phyloP scores from a whole-genome alignment of 2,329 filamentous ascomycete genomes.

The Mycosphaerella arachidis region DNA sequence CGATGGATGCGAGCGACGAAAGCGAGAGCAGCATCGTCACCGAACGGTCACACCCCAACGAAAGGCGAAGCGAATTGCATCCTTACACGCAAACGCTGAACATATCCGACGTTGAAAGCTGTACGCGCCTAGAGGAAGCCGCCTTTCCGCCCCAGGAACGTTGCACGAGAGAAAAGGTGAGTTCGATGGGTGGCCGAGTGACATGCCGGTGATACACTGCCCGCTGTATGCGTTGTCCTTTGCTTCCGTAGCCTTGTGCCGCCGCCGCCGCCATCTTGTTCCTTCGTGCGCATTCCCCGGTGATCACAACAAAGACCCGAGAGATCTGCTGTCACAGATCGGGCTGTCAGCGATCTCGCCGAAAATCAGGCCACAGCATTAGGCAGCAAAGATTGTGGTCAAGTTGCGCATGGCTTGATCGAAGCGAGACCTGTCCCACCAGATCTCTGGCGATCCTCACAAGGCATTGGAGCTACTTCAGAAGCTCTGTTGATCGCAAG shows the following conservation, averaged over 20 bases:
- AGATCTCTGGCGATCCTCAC: background rate
- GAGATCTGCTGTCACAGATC: background rate
- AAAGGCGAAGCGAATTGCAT: conserved; percentile 55
- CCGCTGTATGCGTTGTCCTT: conserved; percentile 28
- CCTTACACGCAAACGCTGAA: conserved; percentile 72
- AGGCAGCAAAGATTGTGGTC: background rate
- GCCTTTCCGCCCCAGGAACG: conserved; percentile 57
- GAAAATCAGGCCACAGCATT: background rate
- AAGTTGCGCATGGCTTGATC: background rate
- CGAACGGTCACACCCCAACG: conserved; percentile 15
- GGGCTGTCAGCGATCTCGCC: background rate
- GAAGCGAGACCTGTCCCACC: background rate
- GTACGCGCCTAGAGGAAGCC: conserved; percentile 54
- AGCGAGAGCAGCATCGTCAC: conserved; percentile 14
- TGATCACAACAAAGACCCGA: background rate
- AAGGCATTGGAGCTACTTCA: background rate
- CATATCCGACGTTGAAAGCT: conserved; percentile 59
- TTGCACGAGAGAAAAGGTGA: conserved; percentile 57
- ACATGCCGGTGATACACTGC: conserved; percentile 25
- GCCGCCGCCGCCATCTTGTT: background rate
- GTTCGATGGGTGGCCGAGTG: conserved; percentile 21
- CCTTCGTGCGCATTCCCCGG: no score
- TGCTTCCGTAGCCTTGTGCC: conserved; percentile 17
- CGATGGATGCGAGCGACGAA: conserved; percentile 9
- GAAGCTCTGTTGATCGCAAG: background rate